phyloP scores from a whole-genome alignment of 2,329 filamentous ascomycete species.

The Aureobasidium subglaciale region DNA sequence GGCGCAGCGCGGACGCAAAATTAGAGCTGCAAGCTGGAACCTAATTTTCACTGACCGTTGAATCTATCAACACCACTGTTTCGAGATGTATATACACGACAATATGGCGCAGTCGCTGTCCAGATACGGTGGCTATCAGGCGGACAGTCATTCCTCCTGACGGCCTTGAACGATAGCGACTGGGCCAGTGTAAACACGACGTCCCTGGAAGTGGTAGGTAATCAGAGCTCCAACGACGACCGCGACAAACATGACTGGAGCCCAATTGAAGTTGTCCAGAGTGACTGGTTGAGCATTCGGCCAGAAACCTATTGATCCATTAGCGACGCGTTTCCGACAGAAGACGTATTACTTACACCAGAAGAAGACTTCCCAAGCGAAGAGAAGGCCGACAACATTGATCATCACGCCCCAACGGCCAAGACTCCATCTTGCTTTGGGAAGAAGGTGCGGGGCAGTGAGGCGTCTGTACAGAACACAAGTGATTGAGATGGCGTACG shows the following conservation, averaged over 20 bases:
- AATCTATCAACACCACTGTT: slow-evolving; percentile 9
- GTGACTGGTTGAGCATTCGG: slow-evolving; percentile 6
- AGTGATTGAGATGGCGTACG: slow-evolving; percentile 36
- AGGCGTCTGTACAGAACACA: slow-evolving; percentile 35
- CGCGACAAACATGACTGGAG: slow-evolving; percentile 30
- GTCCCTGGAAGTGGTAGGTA: slow-evolving; percentile 27
- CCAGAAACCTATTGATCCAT: slow-evolving; percentile 1
- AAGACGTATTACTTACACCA: background rate
- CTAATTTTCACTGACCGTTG: slow-evolving; percentile 8
- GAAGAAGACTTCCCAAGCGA: slow-evolving; percentile 32
- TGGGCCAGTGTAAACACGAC: slow-evolving; percentile 27
- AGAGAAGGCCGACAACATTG: slow-evolving; percentile 33
- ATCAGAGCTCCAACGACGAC: slow-evolving; percentile 24
- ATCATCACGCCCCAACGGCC: slow-evolving; percentile 33
- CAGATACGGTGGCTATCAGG: background rate
- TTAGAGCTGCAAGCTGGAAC: background rate
- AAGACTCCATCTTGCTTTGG: slow-evolving; percentile 33
- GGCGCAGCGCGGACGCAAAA: background rate
- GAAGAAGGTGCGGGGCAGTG: slow-evolving; percentile 31
- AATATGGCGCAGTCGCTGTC: background rate
- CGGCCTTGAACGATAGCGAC: slow-evolving; percentile 6
- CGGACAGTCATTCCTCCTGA: background rate
- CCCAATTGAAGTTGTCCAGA: slow-evolving; percentile 29
- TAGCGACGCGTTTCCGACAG: background rate
- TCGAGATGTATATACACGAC: background rate